phyloP scores from a whole-genome alignment of 2,329 filamentous ascomycete species.

The Neonectria magnoliae region DNA sequence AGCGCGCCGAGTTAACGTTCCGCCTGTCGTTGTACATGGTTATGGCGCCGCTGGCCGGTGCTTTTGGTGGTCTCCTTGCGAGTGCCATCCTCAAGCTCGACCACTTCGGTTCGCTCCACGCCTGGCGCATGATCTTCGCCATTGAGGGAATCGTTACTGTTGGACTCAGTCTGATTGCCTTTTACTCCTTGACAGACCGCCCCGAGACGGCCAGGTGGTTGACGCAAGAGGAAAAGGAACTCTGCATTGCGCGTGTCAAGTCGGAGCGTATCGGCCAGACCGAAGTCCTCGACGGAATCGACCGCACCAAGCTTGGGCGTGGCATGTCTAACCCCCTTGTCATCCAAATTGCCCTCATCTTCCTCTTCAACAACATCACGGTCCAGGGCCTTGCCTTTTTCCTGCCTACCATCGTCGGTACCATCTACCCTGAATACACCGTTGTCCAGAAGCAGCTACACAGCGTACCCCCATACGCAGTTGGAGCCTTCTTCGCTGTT shows the following conservation, averaged over 20 bases:
- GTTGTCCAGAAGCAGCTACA: constrained; percentile 71
- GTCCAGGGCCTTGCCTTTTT: constrained; percentile 75
- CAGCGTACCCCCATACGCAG: constrained; percentile 72
- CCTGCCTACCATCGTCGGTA: constrained; percentile 70
- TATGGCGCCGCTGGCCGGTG: constrained; percentile 72
- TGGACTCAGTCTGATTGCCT: constrained; percentile 64
- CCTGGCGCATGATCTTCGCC: constrained; percentile 77
- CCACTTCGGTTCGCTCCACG: constrained; percentile 62
- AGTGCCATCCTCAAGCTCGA: constrained; percentile 69
- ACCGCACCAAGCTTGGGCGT: constrained; percentile 64
- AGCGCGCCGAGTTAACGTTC: constrained; percentile 69
- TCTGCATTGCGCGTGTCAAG: constrained; percentile 70
- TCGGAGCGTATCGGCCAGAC: constrained; percentile 67
- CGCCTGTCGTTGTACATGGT: constrained; percentile 72
- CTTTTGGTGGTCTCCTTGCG: constrained; percentile 73
- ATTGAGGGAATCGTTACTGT: constrained; percentile 72
- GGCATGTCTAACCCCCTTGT: constrained; percentile 70
- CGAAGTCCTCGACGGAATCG: constrained; percentile 69
- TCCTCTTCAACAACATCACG: constrained; percentile 73
- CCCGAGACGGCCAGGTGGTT: constrained; percentile 74
- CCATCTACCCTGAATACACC: constrained; percentile 68
- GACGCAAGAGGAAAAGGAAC: constrained; percentile 68
- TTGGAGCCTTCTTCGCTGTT: constrained; percentile 69
- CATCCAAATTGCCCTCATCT: constrained; percentile 64
- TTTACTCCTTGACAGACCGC: constrained; percentile 72